Percentiles rank a stretch among this genome's conserved stretches.
Conservation (phyloP, 257 asterid species). For the Parsonsia alboflavescens region DNA sequence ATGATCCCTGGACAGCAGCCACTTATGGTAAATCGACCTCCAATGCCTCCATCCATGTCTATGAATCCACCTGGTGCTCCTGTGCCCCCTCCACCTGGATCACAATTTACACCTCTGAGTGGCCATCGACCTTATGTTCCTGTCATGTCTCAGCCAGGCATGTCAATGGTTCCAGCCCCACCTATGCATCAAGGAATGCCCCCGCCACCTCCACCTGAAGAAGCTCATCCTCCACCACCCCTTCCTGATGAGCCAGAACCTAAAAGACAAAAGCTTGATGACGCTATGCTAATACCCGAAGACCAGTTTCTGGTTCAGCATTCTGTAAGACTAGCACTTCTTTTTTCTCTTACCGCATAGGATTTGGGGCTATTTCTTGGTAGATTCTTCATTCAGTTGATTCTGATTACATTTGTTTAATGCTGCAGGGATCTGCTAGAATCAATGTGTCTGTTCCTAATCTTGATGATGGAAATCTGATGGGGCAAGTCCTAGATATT, state of each 20-base stretch:
- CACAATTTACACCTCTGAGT: conserved; percentile 67
- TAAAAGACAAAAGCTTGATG: conserved; percentile 87
- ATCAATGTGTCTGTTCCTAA: conserved; percentile 69
- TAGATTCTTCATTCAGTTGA: not conserved
- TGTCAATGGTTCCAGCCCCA: conserved; percentile 69
- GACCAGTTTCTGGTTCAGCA: conserved; percentile 80
- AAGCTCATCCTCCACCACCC: conserved; percentile 76
- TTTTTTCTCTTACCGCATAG: not conserved
- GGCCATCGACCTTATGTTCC: conserved; percentile 51
- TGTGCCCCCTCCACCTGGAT: conserved; percentile 82
- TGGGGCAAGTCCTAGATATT: conserved; percentile 82
- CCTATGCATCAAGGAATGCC: conserved; percentile 81
- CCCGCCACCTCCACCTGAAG: conserved; percentile 87
- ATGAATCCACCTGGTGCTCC: conserved; percentile 36
- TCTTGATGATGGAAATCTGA: conserved; percentile 86
- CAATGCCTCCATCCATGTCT: conserved; percentile 54
- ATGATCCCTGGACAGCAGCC: conserved; percentile 65
- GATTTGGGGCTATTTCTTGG: not conserved
- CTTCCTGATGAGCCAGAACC: conserved; percentile 96
- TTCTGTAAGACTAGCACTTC: conserved; percentile 36
- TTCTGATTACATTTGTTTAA: conserved; percentile 14
- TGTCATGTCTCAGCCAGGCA: conserved; percentile 59
- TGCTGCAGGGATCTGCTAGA: conserved; percentile 73
- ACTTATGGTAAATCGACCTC: conserved; percentile 59
- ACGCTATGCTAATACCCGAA: conserved; percentile 73